Evolutionary conservation across 164 flowering plant species (phyloP), one percentile per base, ranked within the genome.

Genomic region (Tinospora cordifolia): DNA sequence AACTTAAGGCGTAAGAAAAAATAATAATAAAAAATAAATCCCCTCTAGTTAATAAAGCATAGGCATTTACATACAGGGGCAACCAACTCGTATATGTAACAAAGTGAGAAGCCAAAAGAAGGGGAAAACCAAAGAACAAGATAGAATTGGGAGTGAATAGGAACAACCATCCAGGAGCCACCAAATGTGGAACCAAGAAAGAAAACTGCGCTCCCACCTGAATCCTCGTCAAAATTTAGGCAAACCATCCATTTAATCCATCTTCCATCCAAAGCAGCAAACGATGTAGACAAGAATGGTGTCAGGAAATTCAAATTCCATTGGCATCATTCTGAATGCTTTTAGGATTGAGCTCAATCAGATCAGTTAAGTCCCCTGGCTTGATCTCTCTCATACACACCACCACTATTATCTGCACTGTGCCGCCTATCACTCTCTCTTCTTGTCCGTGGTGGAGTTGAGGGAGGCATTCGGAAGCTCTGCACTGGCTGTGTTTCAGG

Each of bases 401-500:
- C 66, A 64, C 64, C 36, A 30, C 75, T 63, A 69, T 58, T 60
- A 44, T 40, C 34, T 41, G 66, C 70, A 47, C 74, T 75, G 63
- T 58, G 57, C 63, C 36, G 79, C 81, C 44, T 74, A 44, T 74
- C 74, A 25, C 9, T 69, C 34, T 72, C 74, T 66, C 83, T 80
- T 75, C 79, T 80, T 11, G 70, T 62, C 71, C 85, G 79, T 59
- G 87, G 85, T 21, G 79, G 79, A 64, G 88, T 83, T 2, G 83
- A 69, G 21, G 87, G 79, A 39, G 82, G 73, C 57, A 77, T 58
- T 26, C 83, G 81, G 8, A 80, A 75, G 69, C 78, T 77, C 44
- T 85, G 91, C 67, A 68, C 75, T 13, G 86, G 74, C 65, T 79
- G 84, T 27, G 74, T 75, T 40, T 83, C 80, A 0, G 88, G 86